These are phyloP conservation scores for Auricularia sp. DNA, from an alignment of 768 basidiomycete genomes.

Conservation along the genomic window DNA sequence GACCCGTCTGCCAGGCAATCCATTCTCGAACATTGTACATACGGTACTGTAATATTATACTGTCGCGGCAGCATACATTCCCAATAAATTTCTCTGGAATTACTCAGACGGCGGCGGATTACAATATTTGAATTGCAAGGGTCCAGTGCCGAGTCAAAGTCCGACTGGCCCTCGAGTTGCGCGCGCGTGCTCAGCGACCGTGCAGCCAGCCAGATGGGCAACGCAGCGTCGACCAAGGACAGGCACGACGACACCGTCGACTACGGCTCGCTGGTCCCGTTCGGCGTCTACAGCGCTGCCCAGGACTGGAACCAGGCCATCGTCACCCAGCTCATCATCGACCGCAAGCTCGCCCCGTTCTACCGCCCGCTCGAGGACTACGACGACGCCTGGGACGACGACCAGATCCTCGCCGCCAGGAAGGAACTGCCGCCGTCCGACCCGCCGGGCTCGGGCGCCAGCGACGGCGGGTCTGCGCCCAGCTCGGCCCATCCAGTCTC, in stretches of 20 bases:
- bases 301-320: conserved; percentile 84
- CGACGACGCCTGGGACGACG: conserved; percentile 79
- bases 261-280: conserved; percentile 68
- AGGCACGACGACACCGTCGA: conserved; percentile 74
- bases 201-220: conserved; percentile 48
- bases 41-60: too few species aligned
- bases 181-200: not conserved
- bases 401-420: conserved; percentile 72
- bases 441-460: conserved; percentile 18
- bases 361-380: conserved; percentile 94
- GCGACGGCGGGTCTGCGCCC: conserved; percentile 28
- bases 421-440: conserved; percentile 50
- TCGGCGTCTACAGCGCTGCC: conserved; percentile 75
- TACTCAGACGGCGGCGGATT: too few species aligned
- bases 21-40: too few species aligned
- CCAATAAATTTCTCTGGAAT: too few species aligned
- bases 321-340: conserved; percentile 80
- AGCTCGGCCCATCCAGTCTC: conserved; percentile 35
- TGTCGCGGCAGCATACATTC: too few species aligned
- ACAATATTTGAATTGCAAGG: too few species aligned
- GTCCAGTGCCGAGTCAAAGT: not conserved
- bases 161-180: not conserved
- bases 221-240: conserved; percentile 67
- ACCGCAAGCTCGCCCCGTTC: conserved; percentile 87
- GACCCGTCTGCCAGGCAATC: too few species aligned